These are phyloP conservation scores for Fragilaria radians DNA, from an alignment of 108 stramenopile genomes.

Conservation along the genomic window DNA sequence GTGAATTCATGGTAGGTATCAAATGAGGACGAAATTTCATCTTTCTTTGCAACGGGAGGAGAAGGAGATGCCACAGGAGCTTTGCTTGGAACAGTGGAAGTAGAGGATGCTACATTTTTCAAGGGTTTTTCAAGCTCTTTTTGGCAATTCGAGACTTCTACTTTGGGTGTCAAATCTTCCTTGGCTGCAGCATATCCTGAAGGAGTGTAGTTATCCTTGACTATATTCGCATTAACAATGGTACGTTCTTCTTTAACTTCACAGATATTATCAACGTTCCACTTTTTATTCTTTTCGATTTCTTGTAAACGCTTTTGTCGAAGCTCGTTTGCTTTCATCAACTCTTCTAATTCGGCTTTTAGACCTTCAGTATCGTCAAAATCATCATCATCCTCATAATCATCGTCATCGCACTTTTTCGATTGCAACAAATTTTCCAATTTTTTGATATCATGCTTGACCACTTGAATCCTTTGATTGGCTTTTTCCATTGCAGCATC, in stretches of 20 bases:
- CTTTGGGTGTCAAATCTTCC: constrained; percentile 6
- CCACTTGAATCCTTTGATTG: constrained; percentile 76
- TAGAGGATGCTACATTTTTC: constrained; percentile 1
- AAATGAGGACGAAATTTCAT: constrained; percentile 20
- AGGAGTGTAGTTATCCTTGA: constrained; percentile 54
- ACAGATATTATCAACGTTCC: constrained; percentile 98
- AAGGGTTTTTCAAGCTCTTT: background rate
- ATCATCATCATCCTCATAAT: constrained; percentile 74
- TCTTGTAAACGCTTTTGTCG: constrained; percentile 74
- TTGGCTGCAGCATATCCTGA: constrained; percentile 48
- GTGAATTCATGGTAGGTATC: constrained; percentile 91
- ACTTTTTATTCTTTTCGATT: constrained; percentile 95
- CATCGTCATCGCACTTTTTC: constrained; percentile 26
- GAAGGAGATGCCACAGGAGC: constrained; percentile 9
- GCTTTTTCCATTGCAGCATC: constrained; percentile 56
- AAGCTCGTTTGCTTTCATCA: constrained; percentile 46
- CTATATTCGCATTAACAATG: constrained; percentile 77
- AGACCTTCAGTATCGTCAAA: constrained; percentile 82
- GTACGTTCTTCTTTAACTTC: constrained; percentile 90
- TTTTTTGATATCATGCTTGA: constrained; percentile 51
- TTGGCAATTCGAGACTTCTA: constrained; percentile 2
- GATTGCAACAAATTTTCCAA: constrained; percentile 22
- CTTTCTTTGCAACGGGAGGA: constrained; percentile 6
- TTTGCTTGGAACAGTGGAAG: constrained; percentile 6
- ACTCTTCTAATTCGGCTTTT: constrained; percentile 67